Base-by-base conservation (phyloP, 106 monocot species). In the Phalaenopsis aphrodite region DNA sequence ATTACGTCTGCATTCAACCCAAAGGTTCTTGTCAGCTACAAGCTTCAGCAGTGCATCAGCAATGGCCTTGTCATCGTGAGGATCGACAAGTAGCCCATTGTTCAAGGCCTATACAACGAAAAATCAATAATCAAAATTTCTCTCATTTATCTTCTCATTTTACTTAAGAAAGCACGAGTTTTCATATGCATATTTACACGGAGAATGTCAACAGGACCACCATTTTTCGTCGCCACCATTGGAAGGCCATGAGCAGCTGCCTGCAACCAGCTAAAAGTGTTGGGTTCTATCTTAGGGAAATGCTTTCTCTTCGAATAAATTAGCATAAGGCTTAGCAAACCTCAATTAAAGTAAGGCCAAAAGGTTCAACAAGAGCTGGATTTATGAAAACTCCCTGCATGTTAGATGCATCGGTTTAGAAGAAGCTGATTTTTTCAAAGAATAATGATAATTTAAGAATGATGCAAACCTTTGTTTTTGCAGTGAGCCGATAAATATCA, bases 161-260 rank as follows among this genome's bases (percentile, higher is more conserved):
- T 23, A 64, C 16, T 2, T 5, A 2, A 72, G 45, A 48, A 41
- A 41, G 6, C 49, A 81, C 19, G 66, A 55, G 47, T n/a, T 37
- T 41, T 19, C 72, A 42, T 23, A 79, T 36, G 15, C 36, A 64
- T 77, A 47, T 45, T 86, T 92, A 97, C 97, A 85, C 85, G 85
- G 43, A 88, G 84, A 83, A 97, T 97, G 82, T 97, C 97, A n/a
- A 94, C 97, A 11, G 97, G 97, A 66, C 97, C 97, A 42, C 97
- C 97, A 72, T 97, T 97, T 64, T 88, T 88, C 30, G 97, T 97
- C 1, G 97, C 97, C 47, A 97, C 97, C 90, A 94, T 94, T n/a
- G 97, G 97, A 71, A 97, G 94, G 1, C 97, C 97, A 84, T 97
- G 97, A 7, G 94, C 97, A 49, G 97, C 94, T 30, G 94, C 97